Percentiles rank a stretch among this genome's conserved stretches.
These are phyloP conservation scores for Cordyceps militaris DNA, from an alignment of 2,329 filamentous ascomycete species.

Conservation along the genomic window DNA sequence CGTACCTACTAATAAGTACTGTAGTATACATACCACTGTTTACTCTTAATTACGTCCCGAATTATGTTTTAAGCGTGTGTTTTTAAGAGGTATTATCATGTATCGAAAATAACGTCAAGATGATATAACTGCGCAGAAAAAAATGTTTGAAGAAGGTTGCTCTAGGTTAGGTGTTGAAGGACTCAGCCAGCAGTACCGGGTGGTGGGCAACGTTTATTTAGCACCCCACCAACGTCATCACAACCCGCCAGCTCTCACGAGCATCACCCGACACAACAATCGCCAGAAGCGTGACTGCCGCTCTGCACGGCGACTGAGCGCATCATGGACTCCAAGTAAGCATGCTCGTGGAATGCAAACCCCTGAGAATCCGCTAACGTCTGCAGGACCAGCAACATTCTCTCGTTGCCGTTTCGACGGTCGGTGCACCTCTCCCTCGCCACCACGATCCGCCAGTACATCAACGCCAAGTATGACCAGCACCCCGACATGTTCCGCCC, in stretches of 20 bases:
- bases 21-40: too few relatives aligned
- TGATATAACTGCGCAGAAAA: too few relatives aligned
- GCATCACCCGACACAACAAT: slow-evolving; percentile 2
- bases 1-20: too few relatives aligned
- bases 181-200: too few relatives aligned
- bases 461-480: slow-evolving; percentile 97
- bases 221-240: slow-evolving; percentile 13
- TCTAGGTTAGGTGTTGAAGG: too few relatives aligned
- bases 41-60: too few relatives aligned
- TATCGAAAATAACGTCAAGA: too few relatives aligned
- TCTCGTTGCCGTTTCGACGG: slow-evolving; percentile 81
- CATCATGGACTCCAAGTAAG: slow-evolving; percentile 12
- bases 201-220: too few relatives aligned
- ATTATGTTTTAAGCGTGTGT: too few relatives aligned
- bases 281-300: not conserved
- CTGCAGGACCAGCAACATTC: slow-evolving; percentile 45
- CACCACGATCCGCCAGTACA: slow-evolving; percentile 84
- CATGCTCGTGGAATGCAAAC: not conserved
- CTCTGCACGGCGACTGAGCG: not conserved
- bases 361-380: not conserved
- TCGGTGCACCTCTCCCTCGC: slow-evolving; percentile 74
- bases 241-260: not conserved
- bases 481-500: slow-evolving; percentile 93
- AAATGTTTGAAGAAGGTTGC: too few relatives aligned
- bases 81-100: too few relatives aligned